Evolutionary conservation across 768 basidiomycete genomes (phyloP), one percentile per base, ranked within the genome.

Genomic region (Suillus tomentosus): DNA sequence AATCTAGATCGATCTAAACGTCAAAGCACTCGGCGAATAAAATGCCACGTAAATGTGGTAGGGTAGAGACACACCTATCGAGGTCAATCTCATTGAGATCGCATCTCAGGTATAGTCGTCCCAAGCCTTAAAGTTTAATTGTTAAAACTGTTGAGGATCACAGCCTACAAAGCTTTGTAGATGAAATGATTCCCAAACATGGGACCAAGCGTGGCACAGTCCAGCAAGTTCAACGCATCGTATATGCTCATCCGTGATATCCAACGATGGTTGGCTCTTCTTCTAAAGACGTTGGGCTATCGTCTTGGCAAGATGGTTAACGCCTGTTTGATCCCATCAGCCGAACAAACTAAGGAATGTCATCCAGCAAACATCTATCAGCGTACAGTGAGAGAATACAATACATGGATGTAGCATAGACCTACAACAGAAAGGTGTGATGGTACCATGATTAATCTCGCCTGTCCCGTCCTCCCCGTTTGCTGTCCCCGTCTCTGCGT

Each of bases 161-260:
- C n/a, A n/a, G n/a, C n/a, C n/a, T n/a, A n/a, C n/a, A n/a, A n/a
- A n/a, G n/a, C n/a, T n/a, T n/a, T n/a, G n/a, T n/a, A n/a, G n/a
- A n/a, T n/a, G n/a, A n/a, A n/a, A n/a, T n/a, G n/a, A n/a, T n/a
- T n/a, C n/a, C n/a, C n/a, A n/a, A n/a, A n/a, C n/a, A n/a, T n/a
- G n/a, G n/a, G 87, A 89, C 87, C 89, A 94, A 0, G 92, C 92
- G 68, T 94, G 93, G 63, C 91, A 93, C 3, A 94, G 79, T 0
- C 91, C 93, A 0, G 92, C 92, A 27, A 94, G 78, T 63, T 90
- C 88, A 19, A 94, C 87, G 64, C 93, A 94, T 58, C 81, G 80
- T 37, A 94, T 79, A 64, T 95, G 91, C 22, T 91, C 82, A 51
- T 87, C 81, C 0, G 86, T 87, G 64, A 94, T 92, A 0, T 75